Evolutionary conservation across 176 grass and related monocot genomes (phyloP), one percentile per base, ranked within the genome.

Genomic region (Triticum timopheevii): DNA sequence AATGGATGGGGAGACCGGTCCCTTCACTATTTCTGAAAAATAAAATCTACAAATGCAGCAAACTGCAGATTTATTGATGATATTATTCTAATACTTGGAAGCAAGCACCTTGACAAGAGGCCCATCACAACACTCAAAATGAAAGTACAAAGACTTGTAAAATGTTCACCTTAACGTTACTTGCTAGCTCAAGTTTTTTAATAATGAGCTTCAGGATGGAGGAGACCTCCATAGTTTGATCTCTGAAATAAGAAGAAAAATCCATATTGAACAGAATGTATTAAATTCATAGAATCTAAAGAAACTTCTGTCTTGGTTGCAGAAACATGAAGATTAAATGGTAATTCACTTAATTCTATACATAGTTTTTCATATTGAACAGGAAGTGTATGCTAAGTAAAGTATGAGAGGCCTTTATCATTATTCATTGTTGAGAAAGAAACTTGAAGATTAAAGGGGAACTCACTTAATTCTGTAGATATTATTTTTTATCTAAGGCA

Each of bases 161-260:
- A 58, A 54, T 30, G 58, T 39, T 47, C 82, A 99, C 97, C 97
- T 97, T 92, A 61, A 89, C 83, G 72, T 96, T 94, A 74, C 75
- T 91, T 80, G 72, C 42, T 54, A 99, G 85, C 79, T 77, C 88
- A 79, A 99, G 92, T 84, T 96, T 96, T 34, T 6, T 80, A 58
- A 77, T 82, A 35, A 99, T 92, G 84, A 93, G 93, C 73, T 89
- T 96, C 82, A 89, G 97, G 50, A 99, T 86, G 2, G 85, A 93
- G 23, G 94, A 94, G 83, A 92, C 36, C 20, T 91, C 83, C 45
- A 99, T 33, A 74, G 58, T 86, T 68, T 89, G 62, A 36, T 96
- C 83, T 89, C 97, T 99, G 88, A 83, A 87, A 89, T 90, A 74
- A 50, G 47, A 63, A 58, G 62, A 28, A 13, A 50, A 50, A 16